Percentiles rank a stretch among this genome's conserved stretches.
Conservation (phyloP, 768 basidiomycete species). For the Agrocybe pediades region DNA sequence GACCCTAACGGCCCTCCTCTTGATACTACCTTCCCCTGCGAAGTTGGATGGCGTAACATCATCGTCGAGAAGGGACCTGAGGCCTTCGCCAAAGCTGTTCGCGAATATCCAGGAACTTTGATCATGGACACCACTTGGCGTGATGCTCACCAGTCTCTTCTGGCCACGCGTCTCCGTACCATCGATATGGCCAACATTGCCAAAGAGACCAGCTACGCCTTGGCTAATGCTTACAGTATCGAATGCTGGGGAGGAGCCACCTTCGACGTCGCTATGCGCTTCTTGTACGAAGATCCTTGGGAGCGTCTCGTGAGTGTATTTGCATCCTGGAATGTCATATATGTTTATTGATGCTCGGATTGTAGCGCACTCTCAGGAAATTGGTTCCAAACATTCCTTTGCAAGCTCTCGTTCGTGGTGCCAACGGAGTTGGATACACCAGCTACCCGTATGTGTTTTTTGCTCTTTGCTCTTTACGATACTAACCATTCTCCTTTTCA, state of each 20-base stretch:
- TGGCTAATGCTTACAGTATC: conserved; percentile 93
- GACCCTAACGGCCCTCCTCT: conserved; percentile 74
- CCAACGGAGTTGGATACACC: conserved; percentile 98
- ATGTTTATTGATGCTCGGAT: not conserved
- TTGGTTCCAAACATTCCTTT: conserved; percentile 98
- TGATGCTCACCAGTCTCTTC: conserved; percentile 96
- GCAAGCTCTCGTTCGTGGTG: conserved; percentile 97
- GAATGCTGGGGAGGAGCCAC: conserved; percentile 99
- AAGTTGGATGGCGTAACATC: conserved; percentile 96
- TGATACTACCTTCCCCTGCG: conserved; percentile 83
- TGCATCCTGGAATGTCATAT: not conserved
- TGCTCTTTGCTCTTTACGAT: not conserved
- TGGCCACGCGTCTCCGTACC: conserved; percentile 95
- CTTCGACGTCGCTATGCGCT: conserved; percentile 98
- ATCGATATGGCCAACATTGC: conserved; percentile 98
- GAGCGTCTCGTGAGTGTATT: conserved; percentile 76
- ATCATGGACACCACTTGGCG: conserved; percentile 99
- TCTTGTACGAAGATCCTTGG: conserved; percentile 99
- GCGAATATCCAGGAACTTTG: conserved; percentile 91
- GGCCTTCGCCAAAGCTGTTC: conserved; percentile 97
- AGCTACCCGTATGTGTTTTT: conserved; percentile 80
- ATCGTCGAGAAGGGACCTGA: conserved; percentile 98
- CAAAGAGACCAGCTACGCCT: conserved; percentile 93
- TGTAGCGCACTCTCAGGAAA: conserved; percentile 85
- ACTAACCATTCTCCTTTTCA: conserved; percentile 29